Evolutionary conservation across 371 early-diverging fungal genomes (phyloP).

Genomic region (Mortierella sp.): DNA sequence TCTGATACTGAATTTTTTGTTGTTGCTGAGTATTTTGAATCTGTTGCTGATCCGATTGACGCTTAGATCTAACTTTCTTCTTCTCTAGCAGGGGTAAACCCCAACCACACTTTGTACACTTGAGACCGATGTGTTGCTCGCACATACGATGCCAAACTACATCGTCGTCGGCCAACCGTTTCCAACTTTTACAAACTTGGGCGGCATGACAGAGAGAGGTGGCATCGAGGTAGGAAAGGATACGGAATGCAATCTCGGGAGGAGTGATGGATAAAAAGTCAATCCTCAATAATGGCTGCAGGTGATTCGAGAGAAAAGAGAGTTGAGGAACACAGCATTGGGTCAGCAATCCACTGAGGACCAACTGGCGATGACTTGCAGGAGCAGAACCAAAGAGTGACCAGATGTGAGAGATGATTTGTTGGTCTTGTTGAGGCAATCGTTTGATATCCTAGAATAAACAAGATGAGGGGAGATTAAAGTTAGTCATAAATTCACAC

Average conservation of each 20-base stretch:
- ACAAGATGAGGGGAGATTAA: background rate
- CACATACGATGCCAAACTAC: slow-evolving; percentile 95
- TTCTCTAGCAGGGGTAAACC: slow-evolving; percentile 82
- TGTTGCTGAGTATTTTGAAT: background rate
- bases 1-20: slow-evolving; percentile 1
- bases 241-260: slow-evolving; percentile 80
- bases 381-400: slow-evolving; percentile 61
- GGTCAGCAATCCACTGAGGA: slow-evolving; percentile 67
- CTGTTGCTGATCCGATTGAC: slow-evolving; percentile 13
- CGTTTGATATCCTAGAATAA: slow-evolving; percentile 39
- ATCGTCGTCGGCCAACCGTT: slow-evolving; percentile 87
- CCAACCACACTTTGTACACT: slow-evolving; percentile 96
- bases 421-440: slow-evolving; percentile 57
- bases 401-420: slow-evolving; percentile 65
- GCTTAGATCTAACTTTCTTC: slow-evolving; percentile 50
- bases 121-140: slow-evolving; percentile 95
- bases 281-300: slow-evolving; percentile 81
- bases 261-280: slow-evolving; percentile 85
- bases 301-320: slow-evolving; percentile 76
- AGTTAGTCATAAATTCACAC: slow-evolving; percentile 18
- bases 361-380: slow-evolving; percentile 62
- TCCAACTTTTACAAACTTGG: slow-evolving; percentile 88
- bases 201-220: slow-evolving; percentile 90
- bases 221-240: slow-evolving; percentile 91
- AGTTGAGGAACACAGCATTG: slow-evolving; percentile 73